phyloP scores from a whole-genome alignment of 2,329 filamentous ascomycete species.

The Botryotinia globosa region DNA sequence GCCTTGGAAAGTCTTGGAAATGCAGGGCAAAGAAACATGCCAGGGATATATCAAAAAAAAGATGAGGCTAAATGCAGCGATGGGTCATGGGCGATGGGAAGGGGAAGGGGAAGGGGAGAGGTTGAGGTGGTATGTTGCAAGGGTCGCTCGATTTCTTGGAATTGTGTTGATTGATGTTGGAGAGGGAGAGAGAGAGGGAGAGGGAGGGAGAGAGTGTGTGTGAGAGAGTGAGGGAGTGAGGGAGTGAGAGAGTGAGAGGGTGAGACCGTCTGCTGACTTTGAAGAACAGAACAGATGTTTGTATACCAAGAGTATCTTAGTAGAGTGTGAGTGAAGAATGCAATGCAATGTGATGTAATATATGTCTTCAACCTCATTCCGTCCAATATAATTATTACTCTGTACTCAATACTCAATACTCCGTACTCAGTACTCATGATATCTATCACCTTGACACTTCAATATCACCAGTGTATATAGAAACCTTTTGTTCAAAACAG shows the following conservation, averaged over 20 bases:
- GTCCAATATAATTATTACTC: neutral
- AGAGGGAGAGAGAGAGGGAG: neutral
- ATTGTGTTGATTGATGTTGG: neutral
- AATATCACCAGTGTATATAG: too few species aligned
- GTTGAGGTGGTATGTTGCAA: neutral
- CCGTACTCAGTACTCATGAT: neutral
- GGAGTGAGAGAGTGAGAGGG: neutral
- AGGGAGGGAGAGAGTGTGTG: neutral
- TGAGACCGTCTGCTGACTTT: neutral
- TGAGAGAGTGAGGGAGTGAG: neutral
- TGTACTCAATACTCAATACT: neutral
- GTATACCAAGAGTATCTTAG: neutral
- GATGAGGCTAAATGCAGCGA: neutral
- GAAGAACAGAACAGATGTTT: too few species aligned
- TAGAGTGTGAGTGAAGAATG: neutral
- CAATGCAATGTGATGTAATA: neutral
- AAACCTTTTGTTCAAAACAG: neutral
- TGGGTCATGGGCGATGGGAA: neutral
- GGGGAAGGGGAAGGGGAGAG: too few species aligned
- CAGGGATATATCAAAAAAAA: neutral
- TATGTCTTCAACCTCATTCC: too few species aligned
- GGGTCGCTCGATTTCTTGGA: neutral
- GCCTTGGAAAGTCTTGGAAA: slow-evolving; percentile 15
- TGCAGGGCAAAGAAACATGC: neutral
- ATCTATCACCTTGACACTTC: neutral